Conservation (phyloP, 441 rosid genomes). For the Erodium texanum region DNA sequence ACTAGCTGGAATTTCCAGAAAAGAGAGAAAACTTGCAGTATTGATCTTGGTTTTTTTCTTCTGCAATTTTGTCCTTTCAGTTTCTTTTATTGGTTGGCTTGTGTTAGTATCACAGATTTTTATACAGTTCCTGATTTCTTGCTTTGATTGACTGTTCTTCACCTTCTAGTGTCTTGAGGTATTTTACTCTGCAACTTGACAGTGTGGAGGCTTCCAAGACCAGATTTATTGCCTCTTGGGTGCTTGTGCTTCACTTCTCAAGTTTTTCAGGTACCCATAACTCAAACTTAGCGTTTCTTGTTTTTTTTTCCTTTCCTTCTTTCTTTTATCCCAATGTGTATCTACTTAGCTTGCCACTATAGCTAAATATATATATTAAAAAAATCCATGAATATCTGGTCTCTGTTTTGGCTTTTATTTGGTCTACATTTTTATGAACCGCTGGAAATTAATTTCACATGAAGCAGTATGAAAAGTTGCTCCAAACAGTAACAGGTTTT, state of each 20-base stretch:
- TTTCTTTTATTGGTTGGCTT: background rate
- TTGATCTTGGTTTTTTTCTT: slow-evolving; percentile 14
- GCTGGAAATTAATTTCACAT: no score
- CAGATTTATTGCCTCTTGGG: slow-evolving; percentile 7
- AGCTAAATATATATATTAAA: no score
- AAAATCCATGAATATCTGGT: background rate
- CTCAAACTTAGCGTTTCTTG: background rate
- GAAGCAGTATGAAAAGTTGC: no score
- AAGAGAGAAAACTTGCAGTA: slow-evolving; percentile 4
- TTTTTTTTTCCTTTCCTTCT: background rate
- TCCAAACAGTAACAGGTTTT: no score
- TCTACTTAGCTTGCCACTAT: background rate
- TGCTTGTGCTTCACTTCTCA: background rate
- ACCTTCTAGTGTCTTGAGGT: slow-evolving; percentile 9
- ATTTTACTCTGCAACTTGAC: slow-evolving; percentile 13
- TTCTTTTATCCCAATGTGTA: background rate
- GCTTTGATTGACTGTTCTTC: slow-evolving; percentile 14
- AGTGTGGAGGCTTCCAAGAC: slow-evolving; percentile 18
- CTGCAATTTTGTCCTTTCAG: slow-evolving; percentile 4
- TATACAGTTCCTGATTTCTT: slow-evolving; percentile 9
- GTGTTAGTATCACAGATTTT: background rate
- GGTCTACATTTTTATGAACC: background rate
- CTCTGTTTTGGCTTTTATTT: background rate
- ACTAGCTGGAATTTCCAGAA: slow-evolving; percentile 16
- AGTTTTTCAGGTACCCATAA: slow-evolving; percentile 27